These are phyloP conservation scores for Microbotryum lychnidis-dioicae DNA, from an alignment of 1,284 basidiomycete genomes.

Conservation along the genomic window DNA sequence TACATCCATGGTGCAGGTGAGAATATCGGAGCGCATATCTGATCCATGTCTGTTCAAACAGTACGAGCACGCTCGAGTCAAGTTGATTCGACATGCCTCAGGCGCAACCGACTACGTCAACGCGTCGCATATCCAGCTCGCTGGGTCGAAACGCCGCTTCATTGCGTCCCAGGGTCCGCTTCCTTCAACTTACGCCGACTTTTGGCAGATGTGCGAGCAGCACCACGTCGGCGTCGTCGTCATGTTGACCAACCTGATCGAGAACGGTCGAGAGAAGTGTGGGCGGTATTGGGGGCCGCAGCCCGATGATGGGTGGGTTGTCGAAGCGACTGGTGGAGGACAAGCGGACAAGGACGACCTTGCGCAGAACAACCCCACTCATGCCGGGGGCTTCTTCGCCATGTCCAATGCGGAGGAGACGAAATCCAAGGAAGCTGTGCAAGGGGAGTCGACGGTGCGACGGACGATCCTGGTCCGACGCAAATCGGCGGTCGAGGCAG, in stretches of 20 bases:
- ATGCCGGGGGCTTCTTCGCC: constrained; percentile 36
- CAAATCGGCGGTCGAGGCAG: constrained; percentile 5
- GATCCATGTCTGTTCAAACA: background rate
- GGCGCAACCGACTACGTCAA: constrained; percentile 70
- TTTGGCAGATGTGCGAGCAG: constrained; percentile 68
- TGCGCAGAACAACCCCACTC: constrained; percentile 20
- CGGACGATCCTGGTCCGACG: constrained; percentile 17
- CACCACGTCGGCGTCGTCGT: constrained; percentile 50
- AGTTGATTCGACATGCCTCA: constrained; percentile 47
- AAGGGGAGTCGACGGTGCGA: constrained; percentile 22
- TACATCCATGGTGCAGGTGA: background rate
- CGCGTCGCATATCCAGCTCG: constrained; percentile 51
- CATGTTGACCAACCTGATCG: constrained; percentile 82
- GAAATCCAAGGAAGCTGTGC: background rate
- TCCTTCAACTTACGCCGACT: constrained; percentile 79
- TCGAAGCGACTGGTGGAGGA: constrained; percentile 25
- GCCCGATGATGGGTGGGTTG: constrained; percentile 50
- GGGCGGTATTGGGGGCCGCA: constrained; percentile 79
- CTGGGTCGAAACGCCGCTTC: constrained; percentile 54
- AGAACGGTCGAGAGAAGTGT: constrained; percentile 82
- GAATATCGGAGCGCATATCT: background rate
- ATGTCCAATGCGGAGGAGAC: constrained; percentile 9
- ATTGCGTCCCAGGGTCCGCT: constrained; percentile 96
- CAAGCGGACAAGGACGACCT: constrained; percentile 34
- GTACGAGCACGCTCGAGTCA: constrained; percentile 54